Conservation (phyloP, 1,284 basidiomycete genomes). For the Gymnopus androsaceus region DNA sequence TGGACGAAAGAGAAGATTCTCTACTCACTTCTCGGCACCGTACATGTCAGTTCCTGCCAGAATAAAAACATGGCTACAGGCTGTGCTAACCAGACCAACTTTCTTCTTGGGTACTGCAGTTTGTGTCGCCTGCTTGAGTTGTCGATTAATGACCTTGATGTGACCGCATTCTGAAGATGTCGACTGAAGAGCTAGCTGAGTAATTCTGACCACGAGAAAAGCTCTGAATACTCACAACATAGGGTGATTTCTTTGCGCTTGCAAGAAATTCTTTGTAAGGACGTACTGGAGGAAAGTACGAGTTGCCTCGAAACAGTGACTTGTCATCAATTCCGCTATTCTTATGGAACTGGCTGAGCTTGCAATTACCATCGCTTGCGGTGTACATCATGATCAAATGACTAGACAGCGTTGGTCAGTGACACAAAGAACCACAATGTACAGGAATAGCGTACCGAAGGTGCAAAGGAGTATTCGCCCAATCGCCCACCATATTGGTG, state of each 20-base stretch:
- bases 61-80: constrained; percentile 3
- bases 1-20: neutral
- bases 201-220: neutral
- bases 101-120: neutral
- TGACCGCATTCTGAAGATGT: constrained; percentile 1
- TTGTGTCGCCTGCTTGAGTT: neutral
- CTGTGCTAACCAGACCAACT: neutral
- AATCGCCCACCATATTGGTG: constrained; percentile 22
- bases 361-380: neutral
- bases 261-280: neutral
- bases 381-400: neutral
- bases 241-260: neutral
- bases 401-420: neutral
- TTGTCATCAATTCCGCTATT: neutral
- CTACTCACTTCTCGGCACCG: neutral
- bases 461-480: neutral
- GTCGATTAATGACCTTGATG: constrained; percentile 4
- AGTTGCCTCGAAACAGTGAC: neutral
- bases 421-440: neutral
- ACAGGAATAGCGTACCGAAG: neutral
- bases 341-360: constrained; percentile 1
- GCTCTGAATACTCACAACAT: neutral
- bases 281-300: neutral
- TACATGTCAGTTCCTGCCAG: constrained; percentile 4
- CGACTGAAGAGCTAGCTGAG: neutral